Base-by-base conservation (phyloP, 805 yeast species). In the Teunomyces kruisii region DNA sequence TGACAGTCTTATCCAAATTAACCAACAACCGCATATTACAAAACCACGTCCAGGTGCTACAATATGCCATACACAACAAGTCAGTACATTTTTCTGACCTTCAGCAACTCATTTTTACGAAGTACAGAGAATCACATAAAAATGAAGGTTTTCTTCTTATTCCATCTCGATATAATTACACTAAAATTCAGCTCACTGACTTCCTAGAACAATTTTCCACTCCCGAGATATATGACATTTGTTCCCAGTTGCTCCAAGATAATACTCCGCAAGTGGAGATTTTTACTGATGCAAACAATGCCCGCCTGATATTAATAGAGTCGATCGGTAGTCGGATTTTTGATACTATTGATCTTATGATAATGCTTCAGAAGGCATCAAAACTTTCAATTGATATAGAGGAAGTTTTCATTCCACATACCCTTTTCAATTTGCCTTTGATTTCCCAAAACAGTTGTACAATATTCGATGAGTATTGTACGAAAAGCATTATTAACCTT, bases 51-150 rank as follows among this genome's bases (percentile, higher is more conserved):
- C 38, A 22, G 12, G 28, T 22, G 27, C 13, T 35, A 24, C 9
- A 14, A 13, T 22, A 35, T 13, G 9, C 26, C 12, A 35, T 35
- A 5, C 28, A 24, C 3, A 12, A 9, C 15, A 12, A 4, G 3
- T 12, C 38, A 19, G 22, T 35, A 4, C 15, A 35, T 5, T 40
- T 42, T 17, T 42, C 38, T 9, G 27, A 29, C 6, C 7, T 42
- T 8, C 45, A 42, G 22, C 35, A 29, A 14, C 7, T 36, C 17
- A 9, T 42, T 7, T 42, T 29, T n/a, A 30, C 9, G 8, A 39
- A 39, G 10, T 28, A 15, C 19, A 28, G 19, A 17, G 19, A 12
- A 27, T 6, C 16, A 16, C 32, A 26, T 14, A 37, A 13, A 7
- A 14, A 26, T 3, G 40, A 19, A 39, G 10, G 16, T 7, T 22